Evolutionary conservation across 306 rosid genomes (phyloP), one percentile per base, ranked within the genome.

Genomic region (Luffa acutangula): DNA sequence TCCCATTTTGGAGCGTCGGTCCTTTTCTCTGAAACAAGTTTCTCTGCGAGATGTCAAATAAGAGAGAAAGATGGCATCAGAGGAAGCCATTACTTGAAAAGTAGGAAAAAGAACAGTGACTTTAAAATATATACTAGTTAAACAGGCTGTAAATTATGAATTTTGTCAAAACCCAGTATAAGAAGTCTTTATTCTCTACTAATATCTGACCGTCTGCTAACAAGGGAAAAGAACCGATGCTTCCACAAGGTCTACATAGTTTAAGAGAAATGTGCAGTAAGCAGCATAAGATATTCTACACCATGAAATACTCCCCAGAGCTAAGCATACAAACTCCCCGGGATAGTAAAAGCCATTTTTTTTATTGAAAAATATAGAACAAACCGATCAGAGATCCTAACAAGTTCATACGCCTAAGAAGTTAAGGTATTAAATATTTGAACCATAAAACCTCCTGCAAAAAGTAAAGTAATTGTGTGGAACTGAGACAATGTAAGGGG

Each of bases 1-100:
- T 91, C 94, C 98, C 98, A 90, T 36, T 79, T 31, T 73, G 91
- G 87, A 75, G 59, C 15, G 56, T 86, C 87, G 63, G 89, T 58
- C 11, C 73, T 86, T 37, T 86, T 91, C 49, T 87, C 90, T 11
- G 84, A 66, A 21, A 83, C 88, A 73, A 88, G 86, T 90, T 93
- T 93, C 49, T 90, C 97, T 93, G 87, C 86, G 85, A 60, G 78
- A 84, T 11, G 45, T 73, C 10, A 8, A 49, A 49, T 73, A 33
- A 25, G 60, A 80, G 75, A 36, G 15, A 42, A 76, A 20, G 17
- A 9, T 52, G 65, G 37, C 9, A 75, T 11, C 20, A 36, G 18
- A 54, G 14, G 78, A 56, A 36, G 52, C 1, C 6, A 76, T 41
- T 12, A 18, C 49, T 51, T 34, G 15, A 11, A 75, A 3, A 12